Evolutionary conservation across 179 eudicot species (phyloP).

Genomic region (Nepenthes alata): DNA sequence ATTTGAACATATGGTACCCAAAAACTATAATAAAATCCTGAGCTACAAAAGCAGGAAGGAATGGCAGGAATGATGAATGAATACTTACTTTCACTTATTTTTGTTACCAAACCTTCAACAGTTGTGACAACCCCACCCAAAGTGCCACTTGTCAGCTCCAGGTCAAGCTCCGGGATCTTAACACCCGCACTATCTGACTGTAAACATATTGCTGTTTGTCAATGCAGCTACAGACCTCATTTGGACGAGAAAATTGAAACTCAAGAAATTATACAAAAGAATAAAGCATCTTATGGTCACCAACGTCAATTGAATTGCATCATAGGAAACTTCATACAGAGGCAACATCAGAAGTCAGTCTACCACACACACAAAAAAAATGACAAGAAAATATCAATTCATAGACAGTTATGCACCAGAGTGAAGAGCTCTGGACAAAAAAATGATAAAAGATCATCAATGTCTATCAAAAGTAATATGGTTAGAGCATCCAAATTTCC

Average conservation of each 20-base stretch:
- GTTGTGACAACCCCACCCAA: constrained; percentile 95
- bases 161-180: constrained; percentile 69
- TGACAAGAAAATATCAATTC: too few species aligned
- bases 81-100: constrained; percentile 79
- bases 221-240: background rate
- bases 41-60: background rate
- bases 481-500: too few species aligned
- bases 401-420: too few species aligned
- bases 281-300: background rate
- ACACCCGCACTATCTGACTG: constrained; percentile 91
- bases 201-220: constrained; percentile 5
- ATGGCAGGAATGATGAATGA: background rate
- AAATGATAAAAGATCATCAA: too few species aligned
- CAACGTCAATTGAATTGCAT: too few species aligned
- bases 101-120: constrained; percentile 80
- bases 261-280: background rate
- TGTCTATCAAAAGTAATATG: too few species aligned
- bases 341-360: too few species aligned
- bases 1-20: too few species aligned
- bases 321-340: too few species aligned
- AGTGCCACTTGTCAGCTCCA: constrained; percentile 88
- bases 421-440: too few species aligned
- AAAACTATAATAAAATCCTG: background rate
- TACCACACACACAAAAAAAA: too few species aligned
- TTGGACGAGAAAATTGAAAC: background rate